Base-by-base conservation (phyloP, 805 yeast genomes). In the Ogataea paraovalis region DNA sequence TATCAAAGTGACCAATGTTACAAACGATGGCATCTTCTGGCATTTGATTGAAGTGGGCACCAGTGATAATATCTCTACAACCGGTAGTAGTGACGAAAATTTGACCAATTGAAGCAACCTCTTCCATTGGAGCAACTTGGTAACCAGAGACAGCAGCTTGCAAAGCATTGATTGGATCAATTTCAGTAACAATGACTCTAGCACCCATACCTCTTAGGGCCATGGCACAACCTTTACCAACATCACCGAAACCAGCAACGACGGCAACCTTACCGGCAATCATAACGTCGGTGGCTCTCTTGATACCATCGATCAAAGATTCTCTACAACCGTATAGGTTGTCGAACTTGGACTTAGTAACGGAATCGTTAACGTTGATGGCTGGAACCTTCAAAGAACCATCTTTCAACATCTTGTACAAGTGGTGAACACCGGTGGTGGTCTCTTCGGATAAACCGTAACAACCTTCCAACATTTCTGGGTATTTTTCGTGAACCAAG, bases 281-380 rank as follows among this genome's bases (percentile, higher is more conserved):
- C 98, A 92, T 94, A 64, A 92, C 98, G 69, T 92, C 99, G 68
- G 99, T 92, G 72, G 98, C 99, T 79, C 98, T 89, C 85, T 92
- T 92, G 74, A 92, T 92, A 79, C 99, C 99, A 75, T 92, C 99
- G 60, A 92, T 80, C 65, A 92, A 83, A 56, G 99, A 92, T 82
- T 92, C 99, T 76, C 98, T 87, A 82, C 98, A 94, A 64, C 99
- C 99, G 85, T 92, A 92, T 72, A 94, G 81, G 94, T 92, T 92
- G 79, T 92, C 99, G 72, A 92, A 92, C 82, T 92, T 92, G 71
- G 98, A 92, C 80, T 92, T 92, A 78, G 99, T 92, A 67, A 94
- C 98, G 42, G 97, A 85, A 77, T 92, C 99, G 79, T 92, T 92
- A 71, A 92, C 99, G 75, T 92, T 92, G 78, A 92, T 92, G 72